Conservation (phyloP, 176 grass and related monocot species). For the Rhynchospora tenuis region DNA sequence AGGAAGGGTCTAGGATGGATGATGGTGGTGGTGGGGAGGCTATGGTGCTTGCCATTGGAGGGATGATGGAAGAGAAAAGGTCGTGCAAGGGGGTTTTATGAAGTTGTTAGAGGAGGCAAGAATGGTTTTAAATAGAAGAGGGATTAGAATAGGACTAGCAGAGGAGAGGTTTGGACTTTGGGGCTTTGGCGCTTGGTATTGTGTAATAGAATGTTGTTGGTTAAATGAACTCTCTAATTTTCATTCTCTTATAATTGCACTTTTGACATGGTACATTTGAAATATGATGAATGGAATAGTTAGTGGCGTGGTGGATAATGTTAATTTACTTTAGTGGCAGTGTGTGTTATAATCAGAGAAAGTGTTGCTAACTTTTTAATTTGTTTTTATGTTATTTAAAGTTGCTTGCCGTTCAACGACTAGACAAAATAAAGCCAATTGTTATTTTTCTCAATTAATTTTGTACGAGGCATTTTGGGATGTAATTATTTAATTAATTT, state of each 20-base stretch:
- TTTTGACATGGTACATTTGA: background rate
- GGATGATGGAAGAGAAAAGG: background rate
- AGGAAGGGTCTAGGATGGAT: background rate
- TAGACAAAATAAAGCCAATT: background rate
- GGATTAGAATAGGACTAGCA: background rate
- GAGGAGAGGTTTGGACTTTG: too few species aligned
- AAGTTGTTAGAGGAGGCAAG: conserved; percentile 20
- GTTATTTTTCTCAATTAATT: background rate
- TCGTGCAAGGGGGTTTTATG: background rate
- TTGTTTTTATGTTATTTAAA: background rate
- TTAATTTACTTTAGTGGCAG: background rate
- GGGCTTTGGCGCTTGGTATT: background rate
- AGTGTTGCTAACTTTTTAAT: background rate
- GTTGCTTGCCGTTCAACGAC: background rate
- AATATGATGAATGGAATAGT: background rate
- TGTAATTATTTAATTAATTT: background rate
- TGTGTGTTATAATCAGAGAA: background rate
- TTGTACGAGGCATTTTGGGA: background rate
- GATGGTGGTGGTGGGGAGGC: conserved; percentile 1
- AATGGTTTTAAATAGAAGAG: conserved; percentile 29
- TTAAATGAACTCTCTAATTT: background rate
- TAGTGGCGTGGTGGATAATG: background rate
- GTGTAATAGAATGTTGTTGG: background rate
- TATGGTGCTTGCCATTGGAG: background rate
- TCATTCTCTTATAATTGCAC: background rate